Evolutionary conservation across 306 rosid species (phyloP), one percentile per base, ranked within the genome.

Genomic region (Neltuma alba): DNA sequence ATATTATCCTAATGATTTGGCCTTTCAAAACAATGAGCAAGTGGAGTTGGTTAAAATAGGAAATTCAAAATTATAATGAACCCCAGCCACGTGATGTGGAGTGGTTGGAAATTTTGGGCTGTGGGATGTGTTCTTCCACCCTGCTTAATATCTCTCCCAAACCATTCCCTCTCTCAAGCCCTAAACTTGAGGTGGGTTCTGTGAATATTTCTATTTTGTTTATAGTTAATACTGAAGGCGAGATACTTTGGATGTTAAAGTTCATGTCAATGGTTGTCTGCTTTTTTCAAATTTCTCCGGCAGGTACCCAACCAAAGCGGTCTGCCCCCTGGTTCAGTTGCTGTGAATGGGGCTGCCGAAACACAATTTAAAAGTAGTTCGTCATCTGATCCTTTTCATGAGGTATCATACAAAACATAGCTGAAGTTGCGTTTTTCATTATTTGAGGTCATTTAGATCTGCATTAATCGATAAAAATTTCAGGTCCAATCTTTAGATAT

Each of bases 401-500:
- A 90, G 97, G 98, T 91, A 47, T 50, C 76, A 70, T 66, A 72
- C 68, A 70, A 61, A 61, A 73, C 40, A 84, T 72, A 70, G 70
- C 80, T 76, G 55, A 69, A 78, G n/a, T 64, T 57, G 74, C 71
- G 67, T 54, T 63, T 76, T 77, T 68, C 60, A 80, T 77, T 79
- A 27, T 64, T 69, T 52, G 52, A 76, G 75, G 66, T 74, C 74
- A 85, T 82, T 81, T 63, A 77, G 45, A 58, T 77, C 66, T 12
- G 70, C 62, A 82, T 42, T 65, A 40, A 5, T 81, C 45, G 65
- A 65, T 82, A 44, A 69, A 41, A 69, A 69, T 81, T 86, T 74
- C 97, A 95, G 99, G 96, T 91, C 81, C 97, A 91, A 64, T 76
- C 83, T 79, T 66, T 91, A 79, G 94, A 89, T 63, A 83, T 94